Evolutionary conservation across 352 stramenopile genomes (phyloP), one percentile per base, ranked within the genome.

Genomic region (Phytophthora ramorum): DNA sequence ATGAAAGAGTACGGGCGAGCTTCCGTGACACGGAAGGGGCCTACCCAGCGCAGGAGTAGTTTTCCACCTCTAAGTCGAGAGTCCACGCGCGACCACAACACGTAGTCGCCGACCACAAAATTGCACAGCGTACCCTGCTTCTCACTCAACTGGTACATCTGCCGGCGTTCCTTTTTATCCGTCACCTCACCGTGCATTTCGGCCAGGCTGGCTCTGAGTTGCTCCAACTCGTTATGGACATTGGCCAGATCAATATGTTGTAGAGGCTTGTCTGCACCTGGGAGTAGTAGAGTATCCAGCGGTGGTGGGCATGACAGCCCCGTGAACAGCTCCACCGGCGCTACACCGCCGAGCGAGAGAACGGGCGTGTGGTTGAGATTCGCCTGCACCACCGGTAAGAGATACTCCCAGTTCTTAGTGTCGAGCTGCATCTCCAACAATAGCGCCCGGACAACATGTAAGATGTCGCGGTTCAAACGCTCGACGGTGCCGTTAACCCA

Each of bases 61-160:
- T 72, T 72, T 19, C 43, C 46, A 24, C 14, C 43, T 12, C 13
- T 16, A 1, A 72, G 41, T 1, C 58, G 32, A 9, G 28, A 37
- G 41, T 68, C 57, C 0, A 72, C 44, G 30, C 57, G 48, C 1
- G 43, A 72, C 50, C 64, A 68, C 13, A 68, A 28, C 28, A 72
- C 57, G 24, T 58, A 67, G 41, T 72, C 64, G 0, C 57, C 64
- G 1, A 63, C 41, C 4, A 17, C 22, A 20, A 58, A 72, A 22
- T 63, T 72, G 57, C 57, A 66, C 9, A 52, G 26, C 14, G 1
- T 51, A 19, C 32, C 61, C 10, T 63, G 13, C 9, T 56, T 57
- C 4, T 58, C n/a, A 32, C 0, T 26, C 46, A 48, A 40, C 47
- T 61, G 50, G 40, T 59, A 55, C 0, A 56, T 30, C 19, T 41